A percentile compares a stretch with the other conserved stretches of the same genome.
These are phyloP conservation scores for Ganoderma lingzhi DNA, from an alignment of 1,284 basidiomycete genomes.

Conservation along the genomic window DNA sequence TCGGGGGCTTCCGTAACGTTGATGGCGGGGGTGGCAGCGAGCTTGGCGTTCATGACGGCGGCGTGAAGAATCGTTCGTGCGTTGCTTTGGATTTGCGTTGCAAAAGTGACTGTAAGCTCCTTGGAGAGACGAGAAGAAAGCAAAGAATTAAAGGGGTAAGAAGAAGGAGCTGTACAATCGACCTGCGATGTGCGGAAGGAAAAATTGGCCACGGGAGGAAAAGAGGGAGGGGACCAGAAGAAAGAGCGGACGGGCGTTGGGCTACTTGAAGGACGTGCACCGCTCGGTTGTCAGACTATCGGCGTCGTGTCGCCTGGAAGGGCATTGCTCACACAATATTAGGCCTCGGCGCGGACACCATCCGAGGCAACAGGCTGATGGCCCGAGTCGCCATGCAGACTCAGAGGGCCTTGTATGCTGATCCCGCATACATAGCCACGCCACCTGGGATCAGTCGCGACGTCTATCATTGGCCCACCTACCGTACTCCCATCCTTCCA, in stretches of 20 bases:
- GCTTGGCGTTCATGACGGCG: conserved; percentile 34
- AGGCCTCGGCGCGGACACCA: conserved; percentile 18
- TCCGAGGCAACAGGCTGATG: conserved; percentile 27
- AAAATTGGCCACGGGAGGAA: conserved; percentile 31
- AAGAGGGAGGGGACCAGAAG: conserved; percentile 31
- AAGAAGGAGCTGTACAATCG: conserved; percentile 38
- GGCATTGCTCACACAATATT: conserved; percentile 21
- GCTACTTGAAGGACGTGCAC: conserved; percentile 25
- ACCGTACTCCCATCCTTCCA: conserved; percentile 10
- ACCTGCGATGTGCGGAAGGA: conserved; percentile 37
- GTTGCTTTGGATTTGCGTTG: conserved; percentile 33
- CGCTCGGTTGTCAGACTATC: conserved; percentile 27
- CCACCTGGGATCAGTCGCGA: conserved; percentile 29
- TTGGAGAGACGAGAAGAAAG: conserved; percentile 20
- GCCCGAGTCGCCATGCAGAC: conserved; percentile 26
- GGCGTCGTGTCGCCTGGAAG: conserved; percentile 25
- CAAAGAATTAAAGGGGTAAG: conserved; percentile 9
- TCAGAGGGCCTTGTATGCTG: conserved; percentile 16
- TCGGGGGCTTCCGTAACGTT: conserved; percentile 23
- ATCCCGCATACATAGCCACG: conserved; percentile 35
- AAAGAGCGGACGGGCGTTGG: not conserved
- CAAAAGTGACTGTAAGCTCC: conserved; percentile 35
- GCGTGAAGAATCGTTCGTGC: conserved; percentile 31
- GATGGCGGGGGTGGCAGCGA: conserved; percentile 23
- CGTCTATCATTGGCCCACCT: conserved; percentile 25